Conservation (phyloP, 2,329 filamentous ascomycete species). For the Aureobasidium vineae region DNA sequence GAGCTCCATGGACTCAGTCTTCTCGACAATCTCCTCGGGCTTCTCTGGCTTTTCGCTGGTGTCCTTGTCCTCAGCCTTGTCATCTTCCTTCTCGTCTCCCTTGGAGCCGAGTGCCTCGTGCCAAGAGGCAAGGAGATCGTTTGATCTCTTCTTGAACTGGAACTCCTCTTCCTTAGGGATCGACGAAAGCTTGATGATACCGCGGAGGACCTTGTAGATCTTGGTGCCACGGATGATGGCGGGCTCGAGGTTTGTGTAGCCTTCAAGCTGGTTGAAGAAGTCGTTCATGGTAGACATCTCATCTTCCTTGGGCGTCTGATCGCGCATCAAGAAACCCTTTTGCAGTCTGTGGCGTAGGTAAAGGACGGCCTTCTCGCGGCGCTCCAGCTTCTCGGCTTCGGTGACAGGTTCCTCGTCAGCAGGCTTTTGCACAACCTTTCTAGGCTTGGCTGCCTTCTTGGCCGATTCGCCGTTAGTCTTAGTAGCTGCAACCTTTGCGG, state of each 20-base stretch:
- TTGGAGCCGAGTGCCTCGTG: conserved; percentile 64
- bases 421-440: conserved; percentile 49
- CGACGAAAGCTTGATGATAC: conserved; percentile 78
- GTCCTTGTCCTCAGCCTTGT: conserved; percentile 21
- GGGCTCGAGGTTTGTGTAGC: conserved; percentile 75
- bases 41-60: conserved; percentile 33
- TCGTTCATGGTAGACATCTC: conserved; percentile 78
- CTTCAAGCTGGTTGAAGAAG: conserved; percentile 77
- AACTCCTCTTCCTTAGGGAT: conserved; percentile 90
- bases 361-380: conserved; percentile 68
- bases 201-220: conserved; percentile 98
- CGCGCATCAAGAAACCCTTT: conserved; percentile 83
- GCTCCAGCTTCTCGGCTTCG: conserved; percentile 55
- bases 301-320: conserved; percentile 79
- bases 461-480: conserved; percentile 42
- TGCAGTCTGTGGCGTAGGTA: conserved; percentile 94
- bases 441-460: conserved; percentile 38
- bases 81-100: conserved; percentile 21
- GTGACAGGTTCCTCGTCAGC: conserved; percentile 59
- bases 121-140: conserved; percentile 81
- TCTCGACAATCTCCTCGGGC: conserved; percentile 38
- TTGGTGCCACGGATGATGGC: conserved; percentile 88
- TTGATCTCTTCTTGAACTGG: conserved; percentile 81
- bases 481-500: conserved; percentile 47
- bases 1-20: conserved; percentile 33